These are phyloP conservation scores for Pleurotus sapidus DNA, from an alignment of 768 basidiomycete species.

Conservation along the genomic window DNA sequence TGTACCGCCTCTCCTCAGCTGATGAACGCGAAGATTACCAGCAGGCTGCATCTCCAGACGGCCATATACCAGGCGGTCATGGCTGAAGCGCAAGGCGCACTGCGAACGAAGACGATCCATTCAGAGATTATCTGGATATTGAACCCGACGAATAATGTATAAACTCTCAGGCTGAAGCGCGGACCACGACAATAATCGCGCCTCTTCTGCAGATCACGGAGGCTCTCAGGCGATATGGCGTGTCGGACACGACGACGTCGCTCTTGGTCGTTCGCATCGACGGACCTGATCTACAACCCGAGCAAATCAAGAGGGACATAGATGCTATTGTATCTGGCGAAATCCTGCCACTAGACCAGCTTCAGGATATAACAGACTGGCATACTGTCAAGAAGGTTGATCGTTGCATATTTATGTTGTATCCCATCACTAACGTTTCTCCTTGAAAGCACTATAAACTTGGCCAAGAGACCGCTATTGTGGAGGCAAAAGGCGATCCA, in stretches of 20 bases:
- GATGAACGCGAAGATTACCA: constrained; percentile 63
- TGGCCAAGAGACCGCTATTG: constrained; percentile 44
- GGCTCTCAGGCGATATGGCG: constrained; percentile 81
- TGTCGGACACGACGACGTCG: constrained; percentile 61
- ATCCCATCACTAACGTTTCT: no score
- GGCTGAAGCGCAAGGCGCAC: constrained; percentile 50
- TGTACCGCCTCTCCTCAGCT: constrained; percentile 3
- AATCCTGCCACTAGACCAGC: constrained; percentile 42
- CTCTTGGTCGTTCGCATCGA: constrained; percentile 74
- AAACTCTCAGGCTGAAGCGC: not conserved
- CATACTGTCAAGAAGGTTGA: constrained; percentile 66
- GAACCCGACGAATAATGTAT: constrained; percentile 84
- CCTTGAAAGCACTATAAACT: constrained; percentile 65
- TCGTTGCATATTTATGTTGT: no score
- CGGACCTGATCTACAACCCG: constrained; percentile 26
- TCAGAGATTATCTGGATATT: constrained; percentile 89
- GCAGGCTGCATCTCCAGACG: constrained; percentile 75
- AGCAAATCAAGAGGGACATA: constrained; percentile 53
- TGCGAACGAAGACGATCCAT: constrained; percentile 86
- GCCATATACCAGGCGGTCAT: constrained; percentile 83
- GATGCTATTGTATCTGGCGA: constrained; percentile 56
- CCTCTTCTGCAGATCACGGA: constrained; percentile 69
- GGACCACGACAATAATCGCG: not conserved
- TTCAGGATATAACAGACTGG: constrained; percentile 65
- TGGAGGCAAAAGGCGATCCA: constrained; percentile 28